Evolutionary conservation across 331 rosid species (phyloP), one percentile per base, ranked within the genome.

Genomic region (Quercus tomentella): DNA sequence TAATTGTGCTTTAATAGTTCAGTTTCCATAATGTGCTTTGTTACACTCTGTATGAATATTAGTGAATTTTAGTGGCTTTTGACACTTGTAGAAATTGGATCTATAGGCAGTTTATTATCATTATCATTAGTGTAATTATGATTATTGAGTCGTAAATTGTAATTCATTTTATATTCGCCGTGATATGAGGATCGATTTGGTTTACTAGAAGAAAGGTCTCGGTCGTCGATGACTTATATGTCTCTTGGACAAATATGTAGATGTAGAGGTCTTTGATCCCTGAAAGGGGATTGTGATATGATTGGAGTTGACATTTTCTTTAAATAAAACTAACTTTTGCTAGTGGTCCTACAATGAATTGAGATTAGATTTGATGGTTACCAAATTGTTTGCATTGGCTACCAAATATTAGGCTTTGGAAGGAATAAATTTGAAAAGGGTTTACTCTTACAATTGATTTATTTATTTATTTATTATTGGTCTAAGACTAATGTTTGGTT

Each of bases 1-100:
- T 43, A 22, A 55, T 56, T 41, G 49, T 41, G 49, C 49, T 9
- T 9, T 41, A 41, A 16, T 60, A 60, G 20, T 15, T 52, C 6
- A 52, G 54, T 80, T 68, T 54, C 23, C 26, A 17, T 74, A 49
- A 49, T 14, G 56, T 73, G 4, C 15, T 71, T 45, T 17, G 28
- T 56, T 49, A 14, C 55, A 22, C 49, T 49, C 9, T 4, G 21
- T 54, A n/a, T 77, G 75, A 77, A 37, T 0, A 45, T 72, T 31
- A n/a, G 74, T 43, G 15, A 70, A 82, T 37, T 20, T 49, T 15
- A 49, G 45, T 25, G 15, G 33, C 25, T 4, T 66, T 72, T 52
- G 23, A 22, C 74, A 56, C 30, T 57, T 20, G 52, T 23, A 51
- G 78, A 55, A n/a, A 43, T 49, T 71, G 55, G 87, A 83, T 80